Base-by-base conservation (phyloP, 2,329 filamentous ascomycete genomes). In the Penicillium sp. region DNA sequence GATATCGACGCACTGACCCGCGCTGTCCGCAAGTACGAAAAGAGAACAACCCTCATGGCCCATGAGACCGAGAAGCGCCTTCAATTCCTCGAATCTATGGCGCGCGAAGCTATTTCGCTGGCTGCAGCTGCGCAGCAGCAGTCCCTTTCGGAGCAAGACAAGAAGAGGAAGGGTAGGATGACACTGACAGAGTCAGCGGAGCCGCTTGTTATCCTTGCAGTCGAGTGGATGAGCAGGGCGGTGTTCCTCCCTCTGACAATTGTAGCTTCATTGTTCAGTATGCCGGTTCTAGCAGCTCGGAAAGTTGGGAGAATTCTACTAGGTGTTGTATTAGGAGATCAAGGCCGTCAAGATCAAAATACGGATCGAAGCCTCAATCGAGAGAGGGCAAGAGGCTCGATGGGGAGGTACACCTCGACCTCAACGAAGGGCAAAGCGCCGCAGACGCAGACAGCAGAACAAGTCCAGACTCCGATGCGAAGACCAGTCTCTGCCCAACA, bases 11-110 rank as follows among this genome's bases (percentile, higher is more conserved):
- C 92, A 0, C 81, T 98, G 35, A 95, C 93, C 69, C 89, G 94
- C 52, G 93, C 94, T 4, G 90, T 98, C 49, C 86, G 94, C 21
- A 88, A 92, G 41, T 97, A 97, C 70, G 94, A 98, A 79, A 97
- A 96, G 79, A 91, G 93, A 70, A 88, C 90, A 5, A 90, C 90
- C 0, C 82, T 93, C 7, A 85, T 93, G 30, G 85, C 91, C 9
- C 84, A 90, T 58, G 90, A 94, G 71, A 91, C 89, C 3, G 92
- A 97, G 66, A 85, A 88, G 8, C 86, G 90, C 26, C 86, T 97
- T 61, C 85, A 87, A 46, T 85, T 88, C 21, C 81, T 97, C 5
- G 91, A 96, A 66, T 81, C 83, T 0, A 85, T 90, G 41, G 77
- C 96, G 15, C 87, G 89, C 64, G 93, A 97, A 70, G 90, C 92